These are phyloP conservation scores for Myxozyma vanderwaltii DNA, from an alignment of 805 yeast species.

Conservation along the genomic window DNA sequence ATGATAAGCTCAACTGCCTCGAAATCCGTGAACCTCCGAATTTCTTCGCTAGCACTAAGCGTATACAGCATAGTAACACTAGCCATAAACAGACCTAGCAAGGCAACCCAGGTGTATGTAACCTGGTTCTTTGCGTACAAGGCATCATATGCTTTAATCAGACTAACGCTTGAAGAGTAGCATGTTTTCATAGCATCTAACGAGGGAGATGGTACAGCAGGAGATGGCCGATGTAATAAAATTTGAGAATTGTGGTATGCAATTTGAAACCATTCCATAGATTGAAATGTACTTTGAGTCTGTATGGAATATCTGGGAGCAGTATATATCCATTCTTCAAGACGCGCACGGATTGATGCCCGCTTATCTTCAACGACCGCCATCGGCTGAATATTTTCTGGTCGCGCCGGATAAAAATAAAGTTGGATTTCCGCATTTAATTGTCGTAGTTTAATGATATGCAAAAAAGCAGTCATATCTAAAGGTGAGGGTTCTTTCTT, in stretches of 20 bases:
- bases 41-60: slow-evolving; percentile 9
- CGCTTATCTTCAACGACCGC: slow-evolving; percentile 57
- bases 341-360: slow-evolving; percentile 48
- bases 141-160: slow-evolving; percentile 61
- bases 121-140: slow-evolving; percentile 56
- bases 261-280: slow-evolving; percentile 57
- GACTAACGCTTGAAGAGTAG: slow-evolving; percentile 61
- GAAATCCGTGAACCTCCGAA: slow-evolving; percentile 3
- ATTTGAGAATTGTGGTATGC: slow-evolving; percentile 63
- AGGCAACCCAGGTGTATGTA: slow-evolving; percentile 89
- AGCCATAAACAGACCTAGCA: slow-evolving; percentile 82
- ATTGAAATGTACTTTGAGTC: slow-evolving; percentile 71
- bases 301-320: slow-evolving; percentile 56
- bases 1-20: slow-evolving; percentile 3
- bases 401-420: slow-evolving; percentile 63
- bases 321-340: slow-evolving; percentile 62
- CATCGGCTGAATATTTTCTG: slow-evolving; percentile 62
- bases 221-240: slow-evolving; percentile 69
- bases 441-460: slow-evolving; percentile 66
- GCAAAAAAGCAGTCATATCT: slow-evolving; percentile 64
- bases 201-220: slow-evolving; percentile 58
- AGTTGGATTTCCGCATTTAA: slow-evolving; percentile 76
- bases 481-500: slow-evolving; percentile 46
- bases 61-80: slow-evolving; percentile 45
- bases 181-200: slow-evolving; percentile 56